These are phyloP conservation scores for Suillus alpinus DNA, from an alignment of 768 basidiomycete species.

Conservation along the genomic window DNA sequence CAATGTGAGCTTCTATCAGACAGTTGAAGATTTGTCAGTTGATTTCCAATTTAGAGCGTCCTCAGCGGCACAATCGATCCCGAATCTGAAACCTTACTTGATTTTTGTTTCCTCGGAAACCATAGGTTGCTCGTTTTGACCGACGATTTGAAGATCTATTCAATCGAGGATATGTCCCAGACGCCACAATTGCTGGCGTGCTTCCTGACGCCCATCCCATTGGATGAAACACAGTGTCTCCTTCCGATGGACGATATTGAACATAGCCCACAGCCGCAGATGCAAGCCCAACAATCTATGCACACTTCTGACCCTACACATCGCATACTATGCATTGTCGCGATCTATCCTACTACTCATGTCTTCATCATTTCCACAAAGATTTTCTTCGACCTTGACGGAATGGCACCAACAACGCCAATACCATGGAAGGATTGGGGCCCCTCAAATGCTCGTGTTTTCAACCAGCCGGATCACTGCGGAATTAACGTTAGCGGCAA, in stretches of 20 bases:
- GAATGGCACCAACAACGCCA: neutral
- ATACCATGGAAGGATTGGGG: neutral
- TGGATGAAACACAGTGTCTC: neutral
- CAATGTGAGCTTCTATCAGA: neutral
- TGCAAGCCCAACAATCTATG: neutral
- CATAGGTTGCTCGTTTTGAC: neutral
- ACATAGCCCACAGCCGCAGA: neutral
- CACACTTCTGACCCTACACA: neutral
- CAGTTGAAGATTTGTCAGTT: neutral
- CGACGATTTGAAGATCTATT: neutral
- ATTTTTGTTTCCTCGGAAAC: neutral
- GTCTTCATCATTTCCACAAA: neutral
- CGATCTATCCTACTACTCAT: neutral
- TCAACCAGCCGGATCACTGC: too few relatives aligned
- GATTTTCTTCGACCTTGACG: neutral
- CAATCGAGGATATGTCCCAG: neutral
- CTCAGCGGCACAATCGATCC: neutral
- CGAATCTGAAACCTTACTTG: too few relatives aligned
- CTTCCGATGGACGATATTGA: neutral
- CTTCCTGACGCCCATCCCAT: neutral
- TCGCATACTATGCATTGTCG: neutral
- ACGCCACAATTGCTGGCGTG: neutral
- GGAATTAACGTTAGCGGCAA: neutral
- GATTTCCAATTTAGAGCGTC: neutral
- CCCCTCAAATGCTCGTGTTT: neutral